phyloP scores from a whole-genome alignment of 2,329 filamentous ascomycete species.

The Penicillium aurantiogriseum region DNA sequence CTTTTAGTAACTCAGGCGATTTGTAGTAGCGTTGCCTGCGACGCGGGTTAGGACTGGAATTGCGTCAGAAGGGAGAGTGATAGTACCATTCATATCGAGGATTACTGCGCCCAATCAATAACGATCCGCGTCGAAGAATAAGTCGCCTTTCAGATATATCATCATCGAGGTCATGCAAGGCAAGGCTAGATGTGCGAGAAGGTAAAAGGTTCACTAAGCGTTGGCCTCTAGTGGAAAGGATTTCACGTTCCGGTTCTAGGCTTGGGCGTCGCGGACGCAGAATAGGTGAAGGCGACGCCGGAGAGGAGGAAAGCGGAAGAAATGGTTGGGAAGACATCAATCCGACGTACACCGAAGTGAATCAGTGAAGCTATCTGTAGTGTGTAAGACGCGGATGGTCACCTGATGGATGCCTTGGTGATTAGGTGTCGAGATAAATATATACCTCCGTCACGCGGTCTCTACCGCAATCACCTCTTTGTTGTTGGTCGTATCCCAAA shows the following conservation, averaged over 20 bases:
- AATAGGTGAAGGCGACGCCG: constrained; percentile 11
- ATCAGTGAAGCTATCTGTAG: not conserved
- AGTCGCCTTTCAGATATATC: constrained; percentile 8
- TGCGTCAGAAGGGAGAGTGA: not conserved
- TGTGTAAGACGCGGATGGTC: not conserved
- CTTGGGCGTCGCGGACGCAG: constrained; percentile 29
- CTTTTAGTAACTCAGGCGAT: constrained; percentile 68
- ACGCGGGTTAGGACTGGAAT: not conserved
- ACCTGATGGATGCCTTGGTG: not conserved
- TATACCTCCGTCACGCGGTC: no score
- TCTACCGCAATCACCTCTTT: no score
- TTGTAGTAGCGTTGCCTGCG: constrained; percentile 75
- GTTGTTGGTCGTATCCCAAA: no score
- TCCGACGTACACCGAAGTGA: no score
- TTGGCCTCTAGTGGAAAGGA: constrained; percentile 42
- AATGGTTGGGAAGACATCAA: constrained; percentile 18
- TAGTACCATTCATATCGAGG: constrained; percentile 73
- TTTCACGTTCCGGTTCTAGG: constrained; percentile 36
- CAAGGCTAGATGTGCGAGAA: constrained; percentile 24
- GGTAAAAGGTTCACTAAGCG: constrained; percentile 35
- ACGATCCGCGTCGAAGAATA: constrained; percentile 16
- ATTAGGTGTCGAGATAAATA: not conserved
- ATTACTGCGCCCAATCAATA: constrained; percentile 81
- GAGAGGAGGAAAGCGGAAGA: constrained; percentile 17
- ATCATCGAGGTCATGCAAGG: constrained; percentile 19